Conservation (phyloP, 768 basidiomycete species). For the Serendipita indica region DNA sequence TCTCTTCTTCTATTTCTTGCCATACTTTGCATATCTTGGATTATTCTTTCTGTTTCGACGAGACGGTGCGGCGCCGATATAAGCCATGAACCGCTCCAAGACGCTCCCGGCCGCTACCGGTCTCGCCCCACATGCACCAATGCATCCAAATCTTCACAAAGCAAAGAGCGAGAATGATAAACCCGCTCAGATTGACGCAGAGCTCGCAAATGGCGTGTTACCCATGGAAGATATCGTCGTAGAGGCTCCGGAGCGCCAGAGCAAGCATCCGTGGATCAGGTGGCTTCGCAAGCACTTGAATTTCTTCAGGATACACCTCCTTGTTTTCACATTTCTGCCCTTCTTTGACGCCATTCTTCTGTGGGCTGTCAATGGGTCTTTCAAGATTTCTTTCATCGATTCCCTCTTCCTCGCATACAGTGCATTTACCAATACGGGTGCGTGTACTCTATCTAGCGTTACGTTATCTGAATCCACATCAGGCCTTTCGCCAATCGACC, state of each 20-base stretch:
- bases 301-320: conserved; percentile 31
- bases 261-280: neutral
- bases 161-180: too few relatives aligned
- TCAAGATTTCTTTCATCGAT: neutral
- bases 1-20: too few relatives aligned
- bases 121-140: too few relatives aligned
- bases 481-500: neutral
- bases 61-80: too few relatives aligned
- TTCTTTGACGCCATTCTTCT: neutral
- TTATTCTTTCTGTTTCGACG: too few relatives aligned
- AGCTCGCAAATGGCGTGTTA: too few relatives aligned
- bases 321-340: conserved; percentile 1
- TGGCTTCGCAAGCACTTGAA: conserved; percentile 24
- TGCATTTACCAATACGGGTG: conserved; percentile 6
- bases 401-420: neutral
- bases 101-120: too few relatives aligned
- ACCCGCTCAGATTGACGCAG: too few relatives aligned
- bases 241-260: neutral
- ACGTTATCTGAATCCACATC: neutral
- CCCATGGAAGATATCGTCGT: neutral
- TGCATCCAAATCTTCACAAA: too few relatives aligned
- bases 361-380: neutral
- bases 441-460: neutral
- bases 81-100: too few relatives aligned
- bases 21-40: too few relatives aligned